A percentile compares a stretch with the other conserved stretches of the same genome.
Evolutionary conservation across 352 stramenopile genomes (phyloP).

Genomic region (Pythium aphanidermatum): DNA sequence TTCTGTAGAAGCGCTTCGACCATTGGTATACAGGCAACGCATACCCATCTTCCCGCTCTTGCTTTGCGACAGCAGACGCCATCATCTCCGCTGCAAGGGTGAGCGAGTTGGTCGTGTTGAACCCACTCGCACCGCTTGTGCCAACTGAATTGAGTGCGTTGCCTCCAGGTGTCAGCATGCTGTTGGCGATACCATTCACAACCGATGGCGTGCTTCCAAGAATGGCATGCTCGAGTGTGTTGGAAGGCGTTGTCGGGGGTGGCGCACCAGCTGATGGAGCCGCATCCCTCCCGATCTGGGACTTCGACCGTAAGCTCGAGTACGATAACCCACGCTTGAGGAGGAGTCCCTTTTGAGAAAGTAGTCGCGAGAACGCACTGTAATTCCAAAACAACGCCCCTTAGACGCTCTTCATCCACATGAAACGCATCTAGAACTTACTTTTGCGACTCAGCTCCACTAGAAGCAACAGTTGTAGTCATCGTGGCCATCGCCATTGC

Average conservation of each 20-base stretch:
- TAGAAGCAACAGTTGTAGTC: too few relatives aligned
- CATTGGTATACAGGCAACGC: slow-evolving; percentile 76
- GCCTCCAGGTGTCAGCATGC: slow-evolving; percentile 16
- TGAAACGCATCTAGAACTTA: neutral
- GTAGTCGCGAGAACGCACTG: slow-evolving; percentile 52
- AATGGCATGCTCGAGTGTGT: slow-evolving; percentile 66
- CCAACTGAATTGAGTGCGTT: slow-evolving; percentile 18
- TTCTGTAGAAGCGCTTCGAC: slow-evolving; percentile 78
- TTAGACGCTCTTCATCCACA: neutral
- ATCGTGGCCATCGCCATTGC: neutral
- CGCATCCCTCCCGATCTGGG: neutral
- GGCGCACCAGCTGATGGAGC: slow-evolving; percentile 29
- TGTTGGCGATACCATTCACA: slow-evolving; percentile 8
- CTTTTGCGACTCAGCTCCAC: slow-evolving; percentile 18
- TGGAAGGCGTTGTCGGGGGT: slow-evolving; percentile 29
- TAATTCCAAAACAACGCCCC: neutral
- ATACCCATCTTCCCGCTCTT: slow-evolving; percentile 75
- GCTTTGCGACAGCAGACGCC: slow-evolving; percentile 58
- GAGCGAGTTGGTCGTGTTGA: slow-evolving; percentile 33
- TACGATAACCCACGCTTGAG: slow-evolving; percentile 40
- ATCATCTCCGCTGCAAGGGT: slow-evolving; percentile 74
- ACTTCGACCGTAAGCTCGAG: slow-evolving; percentile 20
- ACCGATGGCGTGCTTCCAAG: slow-evolving; percentile 32
- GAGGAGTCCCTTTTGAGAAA: slow-evolving; percentile 55
- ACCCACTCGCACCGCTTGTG: slow-evolving; percentile 17